phyloP scores from a whole-genome alignment of 1,139 yeast genomes.

The Taphrina populina region DNA sequence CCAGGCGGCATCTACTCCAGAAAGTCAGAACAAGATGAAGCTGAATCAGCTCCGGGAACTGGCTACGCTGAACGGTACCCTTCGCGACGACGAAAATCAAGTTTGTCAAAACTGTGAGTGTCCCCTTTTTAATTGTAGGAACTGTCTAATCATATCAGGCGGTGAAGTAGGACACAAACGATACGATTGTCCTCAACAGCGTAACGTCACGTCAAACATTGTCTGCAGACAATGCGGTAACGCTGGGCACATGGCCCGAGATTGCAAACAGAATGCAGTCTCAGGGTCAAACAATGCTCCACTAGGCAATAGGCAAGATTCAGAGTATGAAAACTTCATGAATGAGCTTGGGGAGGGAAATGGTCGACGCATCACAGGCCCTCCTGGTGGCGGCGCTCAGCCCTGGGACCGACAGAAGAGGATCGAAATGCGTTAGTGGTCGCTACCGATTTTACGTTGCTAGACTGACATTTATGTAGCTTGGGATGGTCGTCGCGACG shows the following conservation, averaged over 20 bases:
- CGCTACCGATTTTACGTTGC: neutral
- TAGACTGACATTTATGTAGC: constrained; percentile 3
- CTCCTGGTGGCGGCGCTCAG: constrained; percentile 24
- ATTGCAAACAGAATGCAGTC: constrained; percentile 57
- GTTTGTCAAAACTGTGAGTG: constrained; percentile 55
- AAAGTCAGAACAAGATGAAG: constrained; percentile 87
- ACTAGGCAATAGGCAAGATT: constrained; percentile 46
- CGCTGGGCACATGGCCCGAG: constrained; percentile 83
- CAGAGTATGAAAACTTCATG: constrained; percentile 56
- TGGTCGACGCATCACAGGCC: constrained; percentile 19
- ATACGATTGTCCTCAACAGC: constrained; percentile 60
- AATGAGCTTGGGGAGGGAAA: constrained; percentile 46
- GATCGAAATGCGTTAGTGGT: constrained; percentile 12
- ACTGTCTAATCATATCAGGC: constrained; percentile 32
- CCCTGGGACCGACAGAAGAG: constrained; percentile 30
- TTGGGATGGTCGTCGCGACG: constrained; percentile 26
- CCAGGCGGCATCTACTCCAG: constrained; percentile 71
- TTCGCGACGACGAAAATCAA: constrained; percentile 74
- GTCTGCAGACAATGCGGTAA: constrained; percentile 78
- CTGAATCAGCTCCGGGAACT: constrained; percentile 86
- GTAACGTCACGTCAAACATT: constrained; percentile 57
- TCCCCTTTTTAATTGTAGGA: neutral
- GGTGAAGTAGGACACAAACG: constrained; percentile 64
- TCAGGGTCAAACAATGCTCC: constrained; percentile 38
- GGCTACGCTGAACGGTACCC: constrained; percentile 91